Conservation (phyloP, 1,284 basidiomycete species). For the Sporisorium reilianum region DNA sequence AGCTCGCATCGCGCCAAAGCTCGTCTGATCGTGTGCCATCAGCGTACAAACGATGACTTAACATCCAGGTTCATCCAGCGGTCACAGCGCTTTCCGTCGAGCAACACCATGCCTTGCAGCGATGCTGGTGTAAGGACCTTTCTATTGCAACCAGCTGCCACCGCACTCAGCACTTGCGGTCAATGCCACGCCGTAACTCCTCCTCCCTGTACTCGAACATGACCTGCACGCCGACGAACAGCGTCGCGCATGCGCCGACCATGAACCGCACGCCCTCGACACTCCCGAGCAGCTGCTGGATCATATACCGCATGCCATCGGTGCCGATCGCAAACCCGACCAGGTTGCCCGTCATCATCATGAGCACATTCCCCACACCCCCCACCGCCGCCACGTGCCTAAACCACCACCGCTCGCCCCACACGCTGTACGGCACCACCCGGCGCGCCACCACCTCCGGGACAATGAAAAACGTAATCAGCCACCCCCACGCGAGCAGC, state of each 20-base stretch:
- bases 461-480: conserved; percentile 88
- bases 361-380: conserved; percentile 84
- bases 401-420: conserved; percentile 80
- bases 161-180: conserved; percentile 42
- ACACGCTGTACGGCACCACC: conserved; percentile 78
- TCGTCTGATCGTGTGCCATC: not conserved
- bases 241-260: conserved; percentile 74
- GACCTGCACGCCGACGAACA: conserved; percentile 87
- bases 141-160: not conserved
- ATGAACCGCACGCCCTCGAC: conserved; percentile 79
- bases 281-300: conserved; percentile 77
- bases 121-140: not conserved
- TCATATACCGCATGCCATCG: conserved; percentile 83
- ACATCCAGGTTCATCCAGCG: too few species aligned
- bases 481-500: conserved; percentile 96
- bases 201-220: conserved; percentile 76
- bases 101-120: not conserved
- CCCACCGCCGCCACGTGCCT: conserved; percentile 86
- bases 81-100: too few species aligned
- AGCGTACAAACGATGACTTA: too few species aligned
- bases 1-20: too few species aligned
- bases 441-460: conserved; percentile 80
- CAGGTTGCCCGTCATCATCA: conserved; percentile 94
- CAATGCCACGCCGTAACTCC: conserved; percentile 49
- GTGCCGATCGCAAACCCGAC: conserved; percentile 93